Base-by-base conservation (phyloP, 305 asterid species). In the Fraxinus angustifolia region DNA sequence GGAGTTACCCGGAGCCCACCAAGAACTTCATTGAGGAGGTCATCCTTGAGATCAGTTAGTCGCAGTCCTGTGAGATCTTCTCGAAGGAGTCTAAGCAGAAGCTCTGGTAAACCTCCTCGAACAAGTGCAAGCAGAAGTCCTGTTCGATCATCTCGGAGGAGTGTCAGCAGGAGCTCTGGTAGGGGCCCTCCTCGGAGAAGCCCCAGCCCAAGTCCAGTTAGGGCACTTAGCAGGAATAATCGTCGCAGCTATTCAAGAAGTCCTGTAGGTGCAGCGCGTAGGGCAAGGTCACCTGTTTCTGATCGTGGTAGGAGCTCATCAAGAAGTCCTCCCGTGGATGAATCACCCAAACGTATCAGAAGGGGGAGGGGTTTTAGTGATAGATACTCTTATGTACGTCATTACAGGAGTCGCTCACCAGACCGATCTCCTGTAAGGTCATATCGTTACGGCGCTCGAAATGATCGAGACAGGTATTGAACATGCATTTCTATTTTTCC, bases 341-440 rank as follows among this genome's bases (percentile, higher is more conserved):
- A 93, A 79, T 96, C 99, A 30, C 93, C 99, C 72, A 92, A 91
- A 88, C 97, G 97, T 81, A 87, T 94, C 65, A 89, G 98, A 83
- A 90, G 97, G 86, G 99, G 99, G 31, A 88, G 99, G 88, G 99
- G 99, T 28, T 96, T 96, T 70, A 96, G 98, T 83, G 98, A 96
- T 68, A 91, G 94, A 8, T 96, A 83, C 85, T 87, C 98, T 5
- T 96, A 83, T 75, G 98, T 89, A 0, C 90, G 97, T 21, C 92
- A 95, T 72, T 96, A 91, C 83, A 84, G 97, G 77, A 96, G 98
- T 74, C 98, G 97, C 76, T 91, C 98, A 68, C 97, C 96, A 8
- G 96, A 90, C 74, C 92, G 97, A 33, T 93, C 98, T 60, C 97
- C 99, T 48, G 83, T 91, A 16, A 89, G 99, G 86, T 84, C 97